phyloP scores from a whole-genome alignment of 257 asterid genomes.

The Nyctanthes arbortristis region DNA sequence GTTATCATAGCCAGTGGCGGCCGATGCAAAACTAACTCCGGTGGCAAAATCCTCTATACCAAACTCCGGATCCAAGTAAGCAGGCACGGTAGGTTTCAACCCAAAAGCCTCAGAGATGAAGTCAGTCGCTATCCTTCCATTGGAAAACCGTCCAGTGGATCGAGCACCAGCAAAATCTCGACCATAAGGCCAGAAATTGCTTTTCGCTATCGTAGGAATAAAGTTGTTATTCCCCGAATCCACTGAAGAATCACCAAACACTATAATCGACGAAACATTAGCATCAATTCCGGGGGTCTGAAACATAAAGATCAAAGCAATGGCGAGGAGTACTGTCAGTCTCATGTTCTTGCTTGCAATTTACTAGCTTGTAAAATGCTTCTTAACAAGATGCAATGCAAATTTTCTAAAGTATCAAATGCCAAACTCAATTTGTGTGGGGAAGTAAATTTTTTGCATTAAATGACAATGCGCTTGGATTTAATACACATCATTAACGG shows the following conservation, averaged over 20 bases:
- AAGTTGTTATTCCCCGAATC: constrained; percentile 49
- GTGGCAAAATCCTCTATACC: constrained; percentile 35
- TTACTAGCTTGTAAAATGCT: not conserved
- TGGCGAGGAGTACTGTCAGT: not conserved
- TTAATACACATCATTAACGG: not conserved
- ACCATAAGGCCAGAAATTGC: constrained; percentile 45
- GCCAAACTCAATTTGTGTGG: not conserved
- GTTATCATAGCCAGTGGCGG: constrained; percentile 50
- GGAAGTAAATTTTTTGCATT: not conserved
- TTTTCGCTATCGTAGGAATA: constrained; percentile 36
- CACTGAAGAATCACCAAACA: constrained; percentile 48
- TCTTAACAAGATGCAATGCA: not conserved
- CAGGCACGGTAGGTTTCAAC: constrained; percentile 39
- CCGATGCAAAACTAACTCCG: constrained; percentile 55
- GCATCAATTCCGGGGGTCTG: not conserved
- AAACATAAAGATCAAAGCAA: not conserved
- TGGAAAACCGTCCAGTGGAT: constrained; percentile 42
- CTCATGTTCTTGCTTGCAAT: not conserved
- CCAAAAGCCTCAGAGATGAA: constrained; percentile 45
- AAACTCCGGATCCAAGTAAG: constrained; percentile 39
- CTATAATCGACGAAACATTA: constrained; percentile 42
- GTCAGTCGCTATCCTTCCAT: constrained; percentile 43
- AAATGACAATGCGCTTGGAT: not conserved
- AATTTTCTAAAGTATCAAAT: not conserved
- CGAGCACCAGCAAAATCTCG: constrained; percentile 36